A percentile compares a stretch with the other conserved stretches of the same genome.
These are phyloP conservation scores for Candida glucosophila DNA, from an alignment of 1,139 yeast genomes.

Conservation along the genomic window DNA sequence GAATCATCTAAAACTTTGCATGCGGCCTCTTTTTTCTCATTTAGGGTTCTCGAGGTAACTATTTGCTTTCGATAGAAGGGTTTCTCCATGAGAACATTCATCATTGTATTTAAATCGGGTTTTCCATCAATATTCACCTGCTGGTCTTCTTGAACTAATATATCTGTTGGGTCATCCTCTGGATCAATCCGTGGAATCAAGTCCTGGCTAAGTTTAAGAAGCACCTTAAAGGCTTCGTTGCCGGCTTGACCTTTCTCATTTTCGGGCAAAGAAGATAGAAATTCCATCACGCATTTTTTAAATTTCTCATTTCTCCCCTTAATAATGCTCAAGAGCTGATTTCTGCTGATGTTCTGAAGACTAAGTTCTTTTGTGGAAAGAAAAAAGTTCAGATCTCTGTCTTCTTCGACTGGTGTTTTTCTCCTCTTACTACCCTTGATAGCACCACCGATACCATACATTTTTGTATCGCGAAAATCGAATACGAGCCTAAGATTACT, in stretches of 20 bases:
- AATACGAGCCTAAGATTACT: conserved; percentile 59
- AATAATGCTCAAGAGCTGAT: conserved; percentile 49
- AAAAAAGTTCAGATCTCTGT: conserved; percentile 12
- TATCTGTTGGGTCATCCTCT: conserved; percentile 25
- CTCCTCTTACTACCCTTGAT: conserved; percentile 14
- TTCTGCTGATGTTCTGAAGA: conserved; percentile 17
- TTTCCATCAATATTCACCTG: conserved; percentile 5
- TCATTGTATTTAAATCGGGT: conserved; percentile 27
- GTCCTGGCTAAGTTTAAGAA: conserved; percentile 21
- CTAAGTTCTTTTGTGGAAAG: conserved; percentile 15
- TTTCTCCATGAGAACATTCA: conserved; percentile 34
- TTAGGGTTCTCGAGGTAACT: conserved; percentile 18
- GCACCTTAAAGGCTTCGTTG: conserved; percentile 20
- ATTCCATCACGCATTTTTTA: conserved; percentile 29
- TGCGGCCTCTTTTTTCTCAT: conserved; percentile 13
- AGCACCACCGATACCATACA: conserved; percentile 30
- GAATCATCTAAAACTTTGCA: conserved; percentile 18
- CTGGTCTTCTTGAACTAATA: conserved; percentile 22
- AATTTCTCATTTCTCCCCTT: conserved; percentile 51
- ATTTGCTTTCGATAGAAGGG: conserved; percentile 57
- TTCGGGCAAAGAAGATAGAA: conserved; percentile 21
- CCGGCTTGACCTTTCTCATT: conserved; percentile 12
- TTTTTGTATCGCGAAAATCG: conserved; percentile 66
- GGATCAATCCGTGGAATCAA: conserved; percentile 40
- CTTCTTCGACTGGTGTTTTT: conserved; percentile 7